Conservation (phyloP, 768 basidiomycete genomes). For the Boletus rufocinnamomeus region DNA sequence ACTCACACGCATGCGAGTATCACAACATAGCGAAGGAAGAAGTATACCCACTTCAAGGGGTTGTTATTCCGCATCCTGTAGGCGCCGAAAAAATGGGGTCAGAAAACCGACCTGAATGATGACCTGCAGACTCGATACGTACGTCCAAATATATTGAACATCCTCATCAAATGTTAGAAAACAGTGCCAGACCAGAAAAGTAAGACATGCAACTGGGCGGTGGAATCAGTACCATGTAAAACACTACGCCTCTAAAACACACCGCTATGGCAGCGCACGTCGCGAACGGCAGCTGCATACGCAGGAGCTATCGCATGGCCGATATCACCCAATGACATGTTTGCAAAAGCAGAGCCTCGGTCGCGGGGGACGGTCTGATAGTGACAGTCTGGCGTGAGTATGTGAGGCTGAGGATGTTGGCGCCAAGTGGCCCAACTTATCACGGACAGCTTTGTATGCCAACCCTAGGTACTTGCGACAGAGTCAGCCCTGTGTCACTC, state of each 20-base stretch:
- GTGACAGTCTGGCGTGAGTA: background rate
- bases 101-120: background rate
- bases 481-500: conserved; percentile 1
- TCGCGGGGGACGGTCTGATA: background rate
- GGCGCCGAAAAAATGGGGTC: background rate
- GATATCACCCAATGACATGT: background rate
- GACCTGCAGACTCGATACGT: background rate
- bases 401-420: background rate
- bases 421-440: background rate
- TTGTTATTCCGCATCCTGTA: conserved; percentile 27
- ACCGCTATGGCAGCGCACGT: too few species aligned
- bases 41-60: conserved; percentile 33
- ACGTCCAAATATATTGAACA: too few species aligned
- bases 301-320: background rate
- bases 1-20: conserved; percentile 27
- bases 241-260: too few species aligned
- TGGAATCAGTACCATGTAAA: too few species aligned
- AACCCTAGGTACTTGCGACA: background rate
- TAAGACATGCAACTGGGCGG: too few species aligned
- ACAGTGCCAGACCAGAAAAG: too few species aligned
- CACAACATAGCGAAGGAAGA: conserved; percentile 30
- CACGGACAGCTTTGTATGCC: background rate
- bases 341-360: too few species aligned
- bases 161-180: too few species aligned
- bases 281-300: background rate